phyloP scores from a whole-genome alignment of 257 asterid genomes.

The Paraleonurus japonicus region DNA sequence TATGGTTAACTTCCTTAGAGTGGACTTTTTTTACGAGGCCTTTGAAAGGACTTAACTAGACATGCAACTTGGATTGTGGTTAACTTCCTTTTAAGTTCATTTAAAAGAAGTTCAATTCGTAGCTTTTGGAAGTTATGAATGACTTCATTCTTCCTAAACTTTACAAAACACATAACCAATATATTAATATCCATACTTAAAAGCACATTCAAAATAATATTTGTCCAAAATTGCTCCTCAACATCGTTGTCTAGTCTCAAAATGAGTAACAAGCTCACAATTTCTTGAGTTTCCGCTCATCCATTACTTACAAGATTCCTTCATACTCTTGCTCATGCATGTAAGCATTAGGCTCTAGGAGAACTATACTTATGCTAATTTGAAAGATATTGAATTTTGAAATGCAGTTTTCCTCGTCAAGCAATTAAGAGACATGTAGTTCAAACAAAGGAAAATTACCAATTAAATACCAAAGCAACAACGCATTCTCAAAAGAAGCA shows the following conservation, averaged over 20 bases:
- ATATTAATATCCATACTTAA: not conserved
- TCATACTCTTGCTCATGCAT: conserved; percentile 5
- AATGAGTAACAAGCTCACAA: not conserved
- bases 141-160: not conserved
- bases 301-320: not conserved
- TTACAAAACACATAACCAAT: not conserved
- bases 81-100: not conserved
- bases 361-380: not conserved
- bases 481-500: not conserved
- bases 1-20: not conserved
- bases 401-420: too few relatives aligned
- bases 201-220: too few relatives aligned
- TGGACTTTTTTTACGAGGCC: too few relatives aligned
- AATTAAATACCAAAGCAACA: not conserved
- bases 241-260: conserved; percentile 4
- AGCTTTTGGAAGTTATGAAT: not conserved
- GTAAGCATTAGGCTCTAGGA: not conserved
- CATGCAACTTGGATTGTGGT: not conserved
- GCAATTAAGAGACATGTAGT: not conserved
- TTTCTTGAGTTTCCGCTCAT: not conserved
- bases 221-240: not conserved
- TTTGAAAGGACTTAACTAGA: not conserved
- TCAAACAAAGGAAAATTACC: not conserved
- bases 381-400: too few relatives aligned
- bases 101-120: not conserved